Base-by-base conservation (phyloP, 129 eudicot species). In the Flaveria linearis region DNA sequence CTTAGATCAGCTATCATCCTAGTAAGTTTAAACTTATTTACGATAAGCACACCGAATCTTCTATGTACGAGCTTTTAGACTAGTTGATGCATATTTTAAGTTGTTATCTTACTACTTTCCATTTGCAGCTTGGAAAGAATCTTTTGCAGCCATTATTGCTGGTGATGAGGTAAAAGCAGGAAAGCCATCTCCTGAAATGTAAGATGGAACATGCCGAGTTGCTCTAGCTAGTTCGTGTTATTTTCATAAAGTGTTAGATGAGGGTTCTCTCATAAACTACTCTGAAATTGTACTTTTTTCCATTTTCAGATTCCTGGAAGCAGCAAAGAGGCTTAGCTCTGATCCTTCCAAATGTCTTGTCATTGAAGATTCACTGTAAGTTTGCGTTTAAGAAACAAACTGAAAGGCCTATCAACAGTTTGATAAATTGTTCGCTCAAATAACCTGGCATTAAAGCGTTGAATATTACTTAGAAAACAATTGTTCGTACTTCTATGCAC, bases 101-200 rank as follows among this genome's bases (percentile, higher is more conserved):
- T 26, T 78, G 30, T 46, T 60, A 10, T 42, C 75, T 84, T 55
- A 60, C 45, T 26, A 43, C 50, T 74, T 80, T 11, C 68, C 15
- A 5, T 55, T 74, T 84, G 56, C 78, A 95, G 97, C 90, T 17
- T 95, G 94, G 97, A 95, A 83, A 80, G 94, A 91, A 78, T 89
- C 90, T 18, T 95, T 95, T 76, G 81, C 90, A 39, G 85, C 78
- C 69, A 83, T 95, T 46, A 39, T 95, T 71, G 94, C 87, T 15
- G 96, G 96, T 23, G 96, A 95, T 83, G 97, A 95, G 87, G 99
- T 95, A 36, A 89, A 70, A 75, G 63, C 77, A 25, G 89, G 87
- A 52, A 95, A 95, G 73, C 99, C 99, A 72, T 87, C 94, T 84
- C 99, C 99, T 55, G 97, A 95, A 84, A 95, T 95, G 99, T 95